Percentiles rank a stretch among this genome's conserved stretches.
phyloP scores from a whole-genome alignment of 495 filamentous ascomycete genomes.

The Penicillium desertorum region DNA sequence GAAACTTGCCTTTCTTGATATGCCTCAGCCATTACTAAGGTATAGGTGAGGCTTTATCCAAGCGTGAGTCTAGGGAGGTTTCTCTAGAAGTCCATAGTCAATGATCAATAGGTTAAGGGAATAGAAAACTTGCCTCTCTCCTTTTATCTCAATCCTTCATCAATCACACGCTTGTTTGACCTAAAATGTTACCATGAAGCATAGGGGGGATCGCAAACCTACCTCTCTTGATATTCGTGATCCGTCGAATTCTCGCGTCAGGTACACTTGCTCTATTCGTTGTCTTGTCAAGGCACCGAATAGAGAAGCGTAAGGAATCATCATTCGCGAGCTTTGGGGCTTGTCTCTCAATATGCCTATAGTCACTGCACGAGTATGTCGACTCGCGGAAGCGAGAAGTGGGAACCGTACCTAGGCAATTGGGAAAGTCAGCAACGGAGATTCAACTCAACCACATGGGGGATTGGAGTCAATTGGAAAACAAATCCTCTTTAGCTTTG shows the following conservation, averaged over 20 bases:
- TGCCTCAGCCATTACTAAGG: neutral
- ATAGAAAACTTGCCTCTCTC: neutral
- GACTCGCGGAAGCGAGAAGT: neutral
- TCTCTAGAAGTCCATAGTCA: neutral
- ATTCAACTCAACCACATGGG: too few relatives aligned
- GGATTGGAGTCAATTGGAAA: too few relatives aligned
- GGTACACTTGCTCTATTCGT: neutral
- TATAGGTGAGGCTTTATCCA: neutral
- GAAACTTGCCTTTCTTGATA: neutral
- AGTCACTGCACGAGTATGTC: neutral
- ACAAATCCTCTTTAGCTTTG: too few relatives aligned
- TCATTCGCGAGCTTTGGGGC: neutral
- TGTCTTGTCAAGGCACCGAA: neutral
- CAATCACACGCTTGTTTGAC: neutral
- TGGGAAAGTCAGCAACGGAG: neutral
- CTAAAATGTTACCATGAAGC: neutral
- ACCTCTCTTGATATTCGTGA: neutral
- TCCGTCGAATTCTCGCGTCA: neutral
- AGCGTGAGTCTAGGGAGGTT: neutral
- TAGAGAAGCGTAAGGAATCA: neutral
- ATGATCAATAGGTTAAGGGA: neutral
- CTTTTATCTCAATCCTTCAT: neutral
- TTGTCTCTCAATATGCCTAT: neutral
- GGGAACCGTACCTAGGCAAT: neutral
- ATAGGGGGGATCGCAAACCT: neutral